Evolutionary conservation across 768 basidiomycete species (phyloP).

Genomic region (Amanita subjunquillea): DNA sequence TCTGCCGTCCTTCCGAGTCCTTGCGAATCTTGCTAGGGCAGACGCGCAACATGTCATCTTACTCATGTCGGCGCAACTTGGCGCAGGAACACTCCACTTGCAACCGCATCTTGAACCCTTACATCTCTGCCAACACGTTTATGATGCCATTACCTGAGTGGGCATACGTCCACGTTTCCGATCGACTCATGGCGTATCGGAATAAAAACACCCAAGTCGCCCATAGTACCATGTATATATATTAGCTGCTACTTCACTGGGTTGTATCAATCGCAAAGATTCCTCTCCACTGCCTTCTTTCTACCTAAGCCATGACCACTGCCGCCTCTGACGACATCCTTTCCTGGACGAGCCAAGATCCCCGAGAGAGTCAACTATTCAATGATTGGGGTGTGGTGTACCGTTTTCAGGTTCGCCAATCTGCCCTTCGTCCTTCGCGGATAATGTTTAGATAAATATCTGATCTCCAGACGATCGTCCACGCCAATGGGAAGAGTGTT

Average conservation of each 20-base stretch:
- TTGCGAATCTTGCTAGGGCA: conserved; percentile 2
- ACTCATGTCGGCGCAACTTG: conserved; percentile 16
- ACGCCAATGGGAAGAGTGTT: conserved; percentile 53
- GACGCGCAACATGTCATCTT: background rate
- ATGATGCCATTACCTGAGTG: conserved; percentile 59
- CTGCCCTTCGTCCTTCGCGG: conserved; percentile 11
- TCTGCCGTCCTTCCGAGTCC: background rate
- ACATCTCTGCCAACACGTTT: conserved; percentile 68
- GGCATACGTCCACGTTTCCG: conserved; percentile 66
- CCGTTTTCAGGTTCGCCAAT: conserved; percentile 56
- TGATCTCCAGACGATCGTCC: conserved; percentile 50
- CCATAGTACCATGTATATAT: conserved; percentile 26
- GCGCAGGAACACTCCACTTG: conserved; percentile 60
- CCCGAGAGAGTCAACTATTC: conserved; percentile 75
- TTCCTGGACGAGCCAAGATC: conserved; percentile 83
- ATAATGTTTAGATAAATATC: conserved; percentile 13
- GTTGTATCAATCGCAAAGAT: conserved; percentile 13
- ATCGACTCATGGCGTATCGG: conserved; percentile 35
- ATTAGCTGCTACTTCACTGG: background rate
- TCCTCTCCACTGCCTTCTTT: conserved; percentile 21
- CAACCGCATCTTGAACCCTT: conserved; percentile 48
- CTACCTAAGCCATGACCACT: background rate
- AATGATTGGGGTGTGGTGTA: conserved; percentile 75
- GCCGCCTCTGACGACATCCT: conserved; percentile 50
- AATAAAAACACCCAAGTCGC: conserved; percentile 29